Percentiles rank a stretch among this genome's conserved stretches.
Evolutionary conservation across 2,329 filamentous ascomycete species (phyloP).

Genomic region (Neofusicoccum cordaticola): DNA sequence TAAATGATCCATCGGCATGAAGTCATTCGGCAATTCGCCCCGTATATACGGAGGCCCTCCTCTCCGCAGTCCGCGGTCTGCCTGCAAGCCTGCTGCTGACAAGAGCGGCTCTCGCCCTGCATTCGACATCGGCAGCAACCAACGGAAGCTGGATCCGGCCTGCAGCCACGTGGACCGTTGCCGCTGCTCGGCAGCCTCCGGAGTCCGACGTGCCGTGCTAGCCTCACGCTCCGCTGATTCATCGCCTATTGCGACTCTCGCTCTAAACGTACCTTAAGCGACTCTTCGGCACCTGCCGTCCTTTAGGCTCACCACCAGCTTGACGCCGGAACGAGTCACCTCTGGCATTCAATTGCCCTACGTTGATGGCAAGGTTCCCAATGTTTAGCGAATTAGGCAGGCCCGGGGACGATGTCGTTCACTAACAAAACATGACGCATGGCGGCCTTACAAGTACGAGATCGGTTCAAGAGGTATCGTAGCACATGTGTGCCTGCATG

Average conservation of each 20-base stretch:
- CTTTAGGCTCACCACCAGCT: background rate
- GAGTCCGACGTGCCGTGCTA: background rate
- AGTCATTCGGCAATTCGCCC: slow-evolving; percentile 8
- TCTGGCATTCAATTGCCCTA: background rate
- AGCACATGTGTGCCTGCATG: no score
- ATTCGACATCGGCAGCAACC: background rate
- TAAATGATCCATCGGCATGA: slow-evolving; percentile 5
- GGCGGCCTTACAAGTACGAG: no score
- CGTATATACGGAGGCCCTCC: background rate
- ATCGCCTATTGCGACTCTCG: background rate
- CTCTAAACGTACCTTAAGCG: background rate
- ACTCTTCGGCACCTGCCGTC: background rate
- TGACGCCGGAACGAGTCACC: background rate
- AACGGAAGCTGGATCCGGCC: no score
- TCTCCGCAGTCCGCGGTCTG: background rate
- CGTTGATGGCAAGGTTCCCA: no score
- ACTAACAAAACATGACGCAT: no score
- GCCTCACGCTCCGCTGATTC: background rate
- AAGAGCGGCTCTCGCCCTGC: background rate
- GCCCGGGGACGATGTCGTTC: no score
- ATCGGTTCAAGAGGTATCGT: no score
- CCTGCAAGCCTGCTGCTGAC: background rate
- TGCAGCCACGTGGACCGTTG: background rate
- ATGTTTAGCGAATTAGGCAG: no score
- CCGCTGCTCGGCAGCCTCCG: background rate